These are phyloP conservation scores for Dioscorea alata DNA, from an alignment of 106 monocot genomes.

Conservation along the genomic window DNA sequence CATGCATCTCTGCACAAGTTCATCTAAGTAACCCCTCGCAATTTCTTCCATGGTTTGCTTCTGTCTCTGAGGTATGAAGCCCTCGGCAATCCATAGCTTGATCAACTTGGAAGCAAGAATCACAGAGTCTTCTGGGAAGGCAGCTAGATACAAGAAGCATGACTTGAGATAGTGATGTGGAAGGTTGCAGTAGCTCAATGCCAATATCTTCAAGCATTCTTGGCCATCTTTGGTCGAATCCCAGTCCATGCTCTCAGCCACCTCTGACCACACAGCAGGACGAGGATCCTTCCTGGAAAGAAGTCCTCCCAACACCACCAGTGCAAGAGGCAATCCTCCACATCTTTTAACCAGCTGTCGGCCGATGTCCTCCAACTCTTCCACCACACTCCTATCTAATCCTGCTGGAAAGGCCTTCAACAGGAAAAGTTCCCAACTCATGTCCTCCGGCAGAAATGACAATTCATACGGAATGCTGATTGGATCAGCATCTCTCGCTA, in stretches of 20 bases:
- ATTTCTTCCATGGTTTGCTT: conserved; percentile 27
- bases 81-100: conserved; percentile 47
- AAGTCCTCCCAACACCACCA: conserved; percentile 37
- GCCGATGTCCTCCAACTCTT: conserved; percentile 20
- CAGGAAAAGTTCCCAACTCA: conserved; percentile 35
- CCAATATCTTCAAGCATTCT: conserved; percentile 34
- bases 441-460: conserved; percentile 11
- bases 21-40: conserved; percentile 27
- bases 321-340: conserved; percentile 44
- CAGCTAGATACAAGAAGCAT: conserved; percentile 42
- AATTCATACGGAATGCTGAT: conserved; percentile 14
- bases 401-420: conserved; percentile 24
- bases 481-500: conserved; percentile 19
- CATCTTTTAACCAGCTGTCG: conserved; percentile 28
- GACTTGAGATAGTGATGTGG: conserved; percentile 28
- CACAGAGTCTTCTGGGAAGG: conserved; percentile 27
- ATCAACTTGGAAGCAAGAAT: conserved; percentile 31
- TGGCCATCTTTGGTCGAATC: conserved; percentile 7
- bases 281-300: conserved; percentile 10
- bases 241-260: conserved; percentile 28
- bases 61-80: conserved; percentile 15
- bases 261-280: conserved; percentile 12
- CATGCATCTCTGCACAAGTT: conserved; percentile 41
- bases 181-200: conserved; percentile 42
- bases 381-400: background rate